Evolutionary conservation across 345 rosid genomes (phyloP), one percentile per base, ranked within the genome.

Genomic region (Brassica rapa): DNA sequence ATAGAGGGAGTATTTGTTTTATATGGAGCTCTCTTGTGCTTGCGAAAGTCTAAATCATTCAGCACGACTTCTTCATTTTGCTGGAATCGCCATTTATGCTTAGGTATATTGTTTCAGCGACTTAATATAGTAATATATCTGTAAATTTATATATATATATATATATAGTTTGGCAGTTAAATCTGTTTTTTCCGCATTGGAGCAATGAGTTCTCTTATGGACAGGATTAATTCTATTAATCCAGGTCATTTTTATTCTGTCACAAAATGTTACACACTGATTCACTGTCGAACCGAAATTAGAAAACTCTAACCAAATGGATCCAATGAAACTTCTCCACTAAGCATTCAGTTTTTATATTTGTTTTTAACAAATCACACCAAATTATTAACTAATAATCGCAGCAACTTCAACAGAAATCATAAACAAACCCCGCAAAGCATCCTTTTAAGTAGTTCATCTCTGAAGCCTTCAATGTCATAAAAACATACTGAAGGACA

Each of bases 331-430:
- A 2, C 0, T 3, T 14, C 14, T 76, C 19, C 37, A 32, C 51
- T 19, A 19, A 68, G 24, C 57, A 37, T 46, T 68, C 64, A 8
- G 53, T 61, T 68, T 1, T 2, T 0, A 35, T 35, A 35, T 35
- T 39, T 8, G 46, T 1, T 16, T 35, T 8, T 8, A 43, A 43
- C 16, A 60, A 29, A 8, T 16, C 23, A 29, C 81, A 71, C 51
- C 67, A 41, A 72, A 41, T 23, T 72, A 65, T 64, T 77, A 63
- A 71, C 76, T 77, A 70, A 63, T 25, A 63, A 25, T 16, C n/a
- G 12, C 4, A 56, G 8, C n/a, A 71, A 78, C 66, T 30, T 43
- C 51, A 11, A 57, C 4, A 64, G 43, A 78, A 66, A 57, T 53
- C 27, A 6, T 39, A 41, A 71, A 77, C 33, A 63, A 77, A 53